Evolutionary conservation across 805 yeast genomes (phyloP), one percentile per base, ranked within the genome.

Genomic region (Isabelozyma heimii): DNA sequence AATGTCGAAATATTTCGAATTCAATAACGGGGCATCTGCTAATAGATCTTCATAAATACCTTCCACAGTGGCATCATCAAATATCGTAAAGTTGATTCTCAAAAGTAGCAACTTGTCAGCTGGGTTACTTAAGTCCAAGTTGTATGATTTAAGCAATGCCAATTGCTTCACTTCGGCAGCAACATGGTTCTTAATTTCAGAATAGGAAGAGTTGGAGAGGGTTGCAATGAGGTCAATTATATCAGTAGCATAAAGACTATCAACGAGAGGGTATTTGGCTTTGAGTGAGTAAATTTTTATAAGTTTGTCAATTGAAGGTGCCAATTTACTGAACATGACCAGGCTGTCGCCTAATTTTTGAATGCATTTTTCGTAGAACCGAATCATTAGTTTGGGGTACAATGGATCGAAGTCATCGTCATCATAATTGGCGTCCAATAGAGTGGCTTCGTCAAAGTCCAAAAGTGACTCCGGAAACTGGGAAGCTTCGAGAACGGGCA

Each of bases 361-460:
- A 13, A 67, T 46, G 8, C 65, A 43, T 26, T 56, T 59, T 20
- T 45, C 51, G 47, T 65, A 67, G 52, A 61, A 69, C 20, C 60
- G 60, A 10, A 67, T 51, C 9, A 61, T 46, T 37, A 65, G 49
- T 8, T 62, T 53, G n/a, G 53, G 57, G 39, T 59, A 60, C 37
- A 69, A 57, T 1, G 64, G 62, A 47, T 67, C 72, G 35, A 60
- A 60, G 2, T 54, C 47, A 9, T 45, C 50, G 13, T 40, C 43
- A 27, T 42, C 44, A 27, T 15, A 27, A 27, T 26, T 16, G n/a
- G 15, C 10, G 6, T 14, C 9, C 13, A 17, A 9, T 12, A 42
- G 1, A 6, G 5, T 16, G 14, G 24, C 14, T n/a, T 26, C 14
- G 26, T 42, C 17, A 30, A 42, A 42, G 20, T 42, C 37, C 12